Evolutionary conservation across 176 grass and related monocot genomes (phyloP), one percentile per base, ranked within the genome.

Genomic region (Microstegium vimineum): DNA sequence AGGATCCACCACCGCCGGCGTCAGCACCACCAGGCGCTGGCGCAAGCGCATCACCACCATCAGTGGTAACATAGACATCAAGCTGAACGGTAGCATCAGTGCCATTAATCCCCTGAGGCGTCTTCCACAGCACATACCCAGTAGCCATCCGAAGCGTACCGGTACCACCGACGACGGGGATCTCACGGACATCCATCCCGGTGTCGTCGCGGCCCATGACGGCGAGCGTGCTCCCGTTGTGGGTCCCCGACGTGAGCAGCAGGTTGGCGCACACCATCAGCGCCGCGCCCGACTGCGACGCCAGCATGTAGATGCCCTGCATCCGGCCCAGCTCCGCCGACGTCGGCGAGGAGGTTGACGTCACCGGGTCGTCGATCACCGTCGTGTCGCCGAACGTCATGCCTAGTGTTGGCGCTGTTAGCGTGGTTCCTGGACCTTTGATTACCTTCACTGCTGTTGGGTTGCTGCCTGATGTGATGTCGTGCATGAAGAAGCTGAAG

Each of bases 401-500:
- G 38, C 69, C 69, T 4, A 72, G 69, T 15, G 41, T 2, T 0
- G 69, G 15, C 0, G 69, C 69, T 0, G 69, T 47, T 1, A 4
- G 11, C 5, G 42, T 47, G 1, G 69, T 5, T 0, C 69, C 69
- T 1, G 69, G 69, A 0, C 69, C 69, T 26, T 47, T 72, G 69
- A 72, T 72, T 8, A 72, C 26, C 69, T 72, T 17, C 69, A 72
- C 69, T 15, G 69, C 69, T 1, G 69, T 72, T 4, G 69, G 69
- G 41, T 31, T 47, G 26, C 0, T 9, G 41, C 69, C 69, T 0
- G 69, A 72, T 6, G 28, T 27, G 41, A 72, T 72, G 69, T 72
- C 69, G 69, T 72, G 69, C 69, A 72, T 72, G 69, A 20, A 47
- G 26, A 72, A 72, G 69, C 40, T n/a, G n/a, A n/a, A n/a, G n/a